Evolutionary conservation across 208 protist genomes (phyloP).

Genomic region (Leishmania lainsoni): DNA sequence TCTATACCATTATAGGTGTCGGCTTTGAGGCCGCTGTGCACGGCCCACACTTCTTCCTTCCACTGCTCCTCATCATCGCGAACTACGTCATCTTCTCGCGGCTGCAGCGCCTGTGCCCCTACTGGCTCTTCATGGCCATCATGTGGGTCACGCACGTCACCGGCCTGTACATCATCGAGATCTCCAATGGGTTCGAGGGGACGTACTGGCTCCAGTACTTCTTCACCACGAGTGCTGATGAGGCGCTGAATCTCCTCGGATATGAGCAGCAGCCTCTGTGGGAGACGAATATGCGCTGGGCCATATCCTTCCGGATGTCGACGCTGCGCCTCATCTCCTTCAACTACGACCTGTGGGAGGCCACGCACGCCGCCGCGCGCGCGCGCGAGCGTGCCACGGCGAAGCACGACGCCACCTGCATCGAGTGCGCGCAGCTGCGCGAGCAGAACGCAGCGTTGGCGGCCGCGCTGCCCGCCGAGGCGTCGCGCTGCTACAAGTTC

Average conservation of each 20-base stretch:
- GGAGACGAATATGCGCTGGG: conserved; percentile 50
- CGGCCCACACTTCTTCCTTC: conserved; percentile 37
- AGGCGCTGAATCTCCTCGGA: too few species aligned
- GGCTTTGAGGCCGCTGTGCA: conserved; percentile 32
- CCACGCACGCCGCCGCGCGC: conserved; percentile 14
- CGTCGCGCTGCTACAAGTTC: too few species aligned
- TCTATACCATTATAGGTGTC: conserved; percentile 25
- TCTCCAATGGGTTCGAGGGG: conserved; percentile 30
- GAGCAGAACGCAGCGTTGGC: too few species aligned
- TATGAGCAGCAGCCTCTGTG: conserved; percentile 16
- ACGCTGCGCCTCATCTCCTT: conserved; percentile 88
- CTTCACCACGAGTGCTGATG: not conserved
- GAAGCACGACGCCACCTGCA: too few species aligned
- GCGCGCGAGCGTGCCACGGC: too few species aligned
- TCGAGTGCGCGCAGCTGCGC: too few species aligned
- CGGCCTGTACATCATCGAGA: conserved; percentile 42
- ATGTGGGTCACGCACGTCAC: conserved; percentile 55
- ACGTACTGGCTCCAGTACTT: conserved; percentile 31
- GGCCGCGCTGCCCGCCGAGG: too few species aligned
- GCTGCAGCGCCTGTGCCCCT: conserved; percentile 49
- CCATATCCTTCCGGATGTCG: conserved; percentile 69
- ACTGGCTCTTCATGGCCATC: conserved; percentile 46
- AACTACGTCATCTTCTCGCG: conserved; percentile 50
- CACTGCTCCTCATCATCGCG: conserved; percentile 25
- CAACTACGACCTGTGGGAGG: conserved; percentile 64